These are phyloP conservation scores for Cyphellophora attinorum DNA, from an alignment of 2,329 filamentous ascomycete species.

Conservation along the genomic window DNA sequence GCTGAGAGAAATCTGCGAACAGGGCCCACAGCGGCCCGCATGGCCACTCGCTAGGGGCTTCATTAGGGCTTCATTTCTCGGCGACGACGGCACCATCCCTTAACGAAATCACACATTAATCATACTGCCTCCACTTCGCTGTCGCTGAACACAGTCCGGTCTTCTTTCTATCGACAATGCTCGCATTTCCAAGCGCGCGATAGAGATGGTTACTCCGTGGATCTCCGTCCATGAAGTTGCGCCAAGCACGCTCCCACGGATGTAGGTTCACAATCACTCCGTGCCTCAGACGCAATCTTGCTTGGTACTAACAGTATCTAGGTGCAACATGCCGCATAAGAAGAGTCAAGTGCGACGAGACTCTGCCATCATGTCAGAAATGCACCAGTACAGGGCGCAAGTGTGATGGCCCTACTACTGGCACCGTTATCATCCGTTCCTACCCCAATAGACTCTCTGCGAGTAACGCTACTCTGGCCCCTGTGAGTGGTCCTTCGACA, in stretches of 20 bases:
- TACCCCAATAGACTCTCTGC: slow-evolving; percentile 1
- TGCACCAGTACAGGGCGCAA: slow-evolving; percentile 24
- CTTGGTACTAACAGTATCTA: neutral
- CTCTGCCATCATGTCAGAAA: slow-evolving; percentile 22
- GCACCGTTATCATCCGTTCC: neutral
- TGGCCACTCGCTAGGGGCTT: neutral
- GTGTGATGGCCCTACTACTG: slow-evolving; percentile 21
- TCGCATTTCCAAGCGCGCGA: neutral
- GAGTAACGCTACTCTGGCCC: neutral
- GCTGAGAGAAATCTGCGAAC: neutral
- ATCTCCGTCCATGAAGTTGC: neutral
- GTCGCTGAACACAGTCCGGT: neutral
- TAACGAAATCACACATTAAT: too few species aligned
- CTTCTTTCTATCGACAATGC: neutral
- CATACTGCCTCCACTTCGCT: too few species aligned
- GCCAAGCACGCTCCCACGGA: too few species aligned
- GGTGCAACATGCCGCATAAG: neutral
- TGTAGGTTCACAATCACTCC: too few species aligned
- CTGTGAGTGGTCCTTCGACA: too few species aligned
- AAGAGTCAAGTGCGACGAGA: slow-evolving; percentile 23
- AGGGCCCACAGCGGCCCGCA: neutral
- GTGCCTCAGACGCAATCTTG: neutral
- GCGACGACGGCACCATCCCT: too few species aligned
- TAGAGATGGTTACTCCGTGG: neutral
- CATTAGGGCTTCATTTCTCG: neutral